phyloP scores from a whole-genome alignment of 202 grass and related monocot genomes.

The Carex sylvatica region DNA sequence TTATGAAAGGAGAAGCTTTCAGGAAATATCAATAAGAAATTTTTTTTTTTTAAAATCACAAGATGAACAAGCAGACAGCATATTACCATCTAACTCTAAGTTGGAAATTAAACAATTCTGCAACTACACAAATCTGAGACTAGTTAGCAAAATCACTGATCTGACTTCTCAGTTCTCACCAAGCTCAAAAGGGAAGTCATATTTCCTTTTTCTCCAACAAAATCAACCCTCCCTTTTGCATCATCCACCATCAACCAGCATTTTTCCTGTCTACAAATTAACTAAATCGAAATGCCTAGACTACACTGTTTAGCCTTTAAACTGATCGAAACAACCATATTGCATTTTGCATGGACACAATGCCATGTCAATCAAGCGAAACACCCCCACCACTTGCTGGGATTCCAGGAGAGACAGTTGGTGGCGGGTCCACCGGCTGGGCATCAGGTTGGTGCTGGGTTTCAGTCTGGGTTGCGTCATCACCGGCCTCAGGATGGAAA shows the following conservation, averaged over 20 bases:
- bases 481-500: constrained; percentile 80
- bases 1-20: background rate
- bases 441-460: constrained; percentile 4
- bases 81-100: background rate
- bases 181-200: background rate
- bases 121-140: background rate
- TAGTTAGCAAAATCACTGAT: constrained; percentile 11
- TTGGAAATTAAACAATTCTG: background rate
- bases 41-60: too few relatives aligned
- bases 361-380: background rate
- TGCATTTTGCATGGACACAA: background rate
- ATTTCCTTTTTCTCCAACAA: background rate
- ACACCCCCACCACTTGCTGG: constrained; percentile 28
- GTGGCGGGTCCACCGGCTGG: constrained; percentile 48
- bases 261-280: constrained; percentile 1
- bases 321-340: background rate
- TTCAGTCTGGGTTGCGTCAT: constrained; percentile 31
- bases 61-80: background rate
- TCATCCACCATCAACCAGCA: background rate
- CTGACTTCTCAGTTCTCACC: background rate
- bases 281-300: constrained; percentile 3
- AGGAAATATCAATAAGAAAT: background rate
- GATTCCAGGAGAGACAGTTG: constrained; percentile 39
- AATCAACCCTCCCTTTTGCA: background rate
- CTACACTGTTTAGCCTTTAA: constrained; percentile 1